Evolutionary conservation across 1,284 basidiomycete species (phyloP), one percentile per base, ranked within the genome.

Genomic region (Rhodotorula sp.): DNA sequence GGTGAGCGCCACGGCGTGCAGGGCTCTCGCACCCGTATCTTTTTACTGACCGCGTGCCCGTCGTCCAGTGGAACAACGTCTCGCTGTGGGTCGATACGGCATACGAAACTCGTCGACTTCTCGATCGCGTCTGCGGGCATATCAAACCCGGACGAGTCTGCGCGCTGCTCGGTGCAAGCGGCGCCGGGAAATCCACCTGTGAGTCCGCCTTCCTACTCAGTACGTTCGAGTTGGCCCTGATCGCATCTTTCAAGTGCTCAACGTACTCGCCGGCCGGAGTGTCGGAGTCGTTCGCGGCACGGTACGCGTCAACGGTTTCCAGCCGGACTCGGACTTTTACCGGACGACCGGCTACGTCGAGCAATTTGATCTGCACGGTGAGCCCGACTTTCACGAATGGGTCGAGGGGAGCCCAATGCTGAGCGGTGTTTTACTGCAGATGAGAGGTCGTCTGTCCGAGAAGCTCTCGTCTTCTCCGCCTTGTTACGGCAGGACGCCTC

Each of bases 371-470:
- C 67, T 74, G 10, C 66, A 82, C 72, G 75, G 75, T 76, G 8
- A 48, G 72, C 43, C 3, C 0, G 5, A 4, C 10, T 5, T 10
- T 3, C 5, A 21, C 54, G 34, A n/a, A 12, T 5, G 5, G n/a
- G 29, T 26, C 3, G 10, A 21, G 1, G 8, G 29, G 34, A 21
- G n/a, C 12, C 14, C 46, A 7, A 29, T 12, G 3, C 26, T 26
- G 6, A 61, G 8, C 5, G 1, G 0, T 6, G 31, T 71, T 75
- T n/a, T n/a, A n/a, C 69, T 73, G 34, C 65, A 74, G 75, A 76
- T 54, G 73, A 74, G 72, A 92, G 90, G 18, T 87, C 92, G 8
- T 87, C 86, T 46, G 85, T 87, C 29, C 84, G 87, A 62, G 86
- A 87, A 76, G 85, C 86, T 0, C 81, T 87, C 59, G 82, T 85